Evolutionary conservation across 805 yeast genomes (phyloP), one percentile per base, ranked within the genome.

Genomic region (Monosporozyma servazzii): DNA sequence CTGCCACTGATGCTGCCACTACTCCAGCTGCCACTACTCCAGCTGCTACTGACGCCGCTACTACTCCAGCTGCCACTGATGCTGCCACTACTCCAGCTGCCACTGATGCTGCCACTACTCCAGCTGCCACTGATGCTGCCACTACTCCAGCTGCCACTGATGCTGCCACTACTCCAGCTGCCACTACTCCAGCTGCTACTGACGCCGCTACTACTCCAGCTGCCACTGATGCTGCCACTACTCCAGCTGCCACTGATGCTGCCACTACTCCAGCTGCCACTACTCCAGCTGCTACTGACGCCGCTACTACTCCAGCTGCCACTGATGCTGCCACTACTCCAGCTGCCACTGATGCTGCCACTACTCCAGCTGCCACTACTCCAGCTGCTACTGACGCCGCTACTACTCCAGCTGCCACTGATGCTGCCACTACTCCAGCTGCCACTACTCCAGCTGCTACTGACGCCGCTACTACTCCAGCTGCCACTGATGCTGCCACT

Each of bases 161-260:
- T n/a, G n/a, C n/a, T n/a, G n/a, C n/a, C 15, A 33, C 17, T n/a
- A n/a, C n/a, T n/a, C n/a, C n/a, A n/a, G 33, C 33, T 30, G 13
- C 5, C 5, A 9, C 33, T 2, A n/a, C 17, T 15, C 5, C 37
- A 3, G 6, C 37, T 15, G 6, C 37, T 33, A 11, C 9, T 5
- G 17, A 13, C 30, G 37, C 58, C 11, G 17, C 54, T 8, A 25
- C 48, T 11, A 49, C 54, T n/a, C 20, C 54, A 30, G 45, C 50
- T 30, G 42, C 50, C 21, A n/a, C 53, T 5, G 40, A n/a, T n/a
- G n/a, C 51, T 10, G 10, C 52, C n/a, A 36, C 37, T 27, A 46
- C 56, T 9, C 27, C 27, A 25, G 29, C 58, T 13, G 39, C 48
- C 18, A 48, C 55, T 13, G 39, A 54, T n/a, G 15, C 50, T 21